Evolutionary conservation across 176 grass and related monocot genomes (phyloP).

Genomic region (Echinochloa phyllopogon): DNA sequence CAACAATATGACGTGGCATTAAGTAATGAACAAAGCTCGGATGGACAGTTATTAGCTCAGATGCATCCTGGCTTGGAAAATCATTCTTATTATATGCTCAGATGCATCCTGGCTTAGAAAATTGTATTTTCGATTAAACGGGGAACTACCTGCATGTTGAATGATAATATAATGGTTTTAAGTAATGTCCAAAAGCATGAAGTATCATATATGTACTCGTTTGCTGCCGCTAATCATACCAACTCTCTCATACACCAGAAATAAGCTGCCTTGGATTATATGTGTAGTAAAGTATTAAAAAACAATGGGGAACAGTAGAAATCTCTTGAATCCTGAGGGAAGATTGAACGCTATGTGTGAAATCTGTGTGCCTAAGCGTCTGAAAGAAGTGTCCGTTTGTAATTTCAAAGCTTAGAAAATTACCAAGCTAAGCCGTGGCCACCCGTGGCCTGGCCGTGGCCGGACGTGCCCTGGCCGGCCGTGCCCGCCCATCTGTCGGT

Average conservation of each 20-base stretch:
- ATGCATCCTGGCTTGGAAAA: slow-evolving; percentile 6
- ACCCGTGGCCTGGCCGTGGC: too few relatives aligned
- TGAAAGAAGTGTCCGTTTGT: too few relatives aligned
- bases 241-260: not conserved
- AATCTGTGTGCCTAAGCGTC: not conserved
- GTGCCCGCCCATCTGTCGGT: too few relatives aligned
- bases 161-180: slow-evolving; percentile 11
- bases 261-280: not conserved
- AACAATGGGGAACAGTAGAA: not conserved
- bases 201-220: not conserved
- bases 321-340: not conserved
- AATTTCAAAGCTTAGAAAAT: too few relatives aligned
- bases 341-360: slow-evolving; percentile 17
- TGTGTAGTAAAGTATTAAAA: not conserved
- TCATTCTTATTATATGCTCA: not conserved
- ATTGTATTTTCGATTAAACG: not conserved
- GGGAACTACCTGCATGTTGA: not conserved
- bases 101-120: not conserved
- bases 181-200: slow-evolving; percentile 27
- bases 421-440: too few relatives aligned
- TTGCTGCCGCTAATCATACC: not conserved
- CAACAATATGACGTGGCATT: not conserved
- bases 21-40: not conserved
- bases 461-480: too few relatives aligned
- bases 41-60: not conserved